These are phyloP conservation scores for Alternaria sp. DNA, from an alignment of 2,329 filamentous ascomycete genomes.

Conservation along the genomic window DNA sequence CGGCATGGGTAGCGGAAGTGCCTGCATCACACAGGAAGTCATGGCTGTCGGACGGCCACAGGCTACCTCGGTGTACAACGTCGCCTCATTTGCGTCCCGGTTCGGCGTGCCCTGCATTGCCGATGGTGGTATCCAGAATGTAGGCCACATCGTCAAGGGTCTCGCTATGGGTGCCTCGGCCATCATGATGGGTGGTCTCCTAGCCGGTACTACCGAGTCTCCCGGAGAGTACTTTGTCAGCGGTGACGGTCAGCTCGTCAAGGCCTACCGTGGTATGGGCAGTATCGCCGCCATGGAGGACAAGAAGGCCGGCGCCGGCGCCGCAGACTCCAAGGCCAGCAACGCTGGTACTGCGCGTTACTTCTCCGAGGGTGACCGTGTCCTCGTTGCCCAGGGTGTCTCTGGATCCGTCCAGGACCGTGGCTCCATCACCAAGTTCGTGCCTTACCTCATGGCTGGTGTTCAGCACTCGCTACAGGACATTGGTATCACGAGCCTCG, in stretches of 20 bases:
- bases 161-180: slow-evolving; percentile 92
- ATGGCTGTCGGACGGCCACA: slow-evolving; percentile 99
- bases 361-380: slow-evolving; percentile 95
- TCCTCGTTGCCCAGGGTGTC: slow-evolving; percentile 96
- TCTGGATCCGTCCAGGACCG: slow-evolving; percentile 84
- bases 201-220: slow-evolving; percentile 96
- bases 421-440: slow-evolving; percentile 90
- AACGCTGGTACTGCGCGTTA: slow-evolving; percentile 98
- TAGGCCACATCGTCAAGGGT: slow-evolving; percentile 98
- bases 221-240: slow-evolving; percentile 97
- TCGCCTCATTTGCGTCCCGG: slow-evolving; percentile 85
- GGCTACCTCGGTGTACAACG: slow-evolving; percentile 89
- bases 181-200: slow-evolving; percentile 98
- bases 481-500: slow-evolving; percentile 83
- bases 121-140: slow-evolving; percentile 96
- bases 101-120: slow-evolving; percentile 99
- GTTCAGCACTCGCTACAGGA: slow-evolving; percentile 98
- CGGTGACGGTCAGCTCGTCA: slow-evolving; percentile 95
- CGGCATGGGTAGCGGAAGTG: slow-evolving; percentile 97
- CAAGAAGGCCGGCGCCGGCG: slow-evolving; percentile 85
- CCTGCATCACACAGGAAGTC: slow-evolving; percentile 99
- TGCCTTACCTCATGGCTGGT: slow-evolving; percentile 93
- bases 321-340: slow-evolving; percentile 72
- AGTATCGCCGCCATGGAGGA: slow-evolving; percentile 99
- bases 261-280: slow-evolving; percentile 99